phyloP scores from a whole-genome alignment of 805 yeast genomes.

The Saccharomyces cerevisiae region DNA sequence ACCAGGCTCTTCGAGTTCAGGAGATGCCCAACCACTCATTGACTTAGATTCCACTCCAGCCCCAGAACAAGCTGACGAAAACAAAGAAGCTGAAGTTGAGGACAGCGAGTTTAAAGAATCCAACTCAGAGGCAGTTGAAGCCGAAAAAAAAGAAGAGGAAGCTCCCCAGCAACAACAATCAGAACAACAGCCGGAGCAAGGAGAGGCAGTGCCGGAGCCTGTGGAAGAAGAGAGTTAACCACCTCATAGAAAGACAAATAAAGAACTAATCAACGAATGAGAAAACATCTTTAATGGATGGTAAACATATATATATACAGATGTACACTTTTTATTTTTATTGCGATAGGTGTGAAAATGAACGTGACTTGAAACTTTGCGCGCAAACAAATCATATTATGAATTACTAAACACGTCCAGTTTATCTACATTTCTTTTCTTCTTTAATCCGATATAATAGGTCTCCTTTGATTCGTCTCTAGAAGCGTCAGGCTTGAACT shows the following conservation, averaged over 20 bases:
- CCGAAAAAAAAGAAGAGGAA: slow-evolving; percentile 11
- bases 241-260: slow-evolving; percentile 7
- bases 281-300: slow-evolving; percentile 4
- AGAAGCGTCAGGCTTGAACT: slow-evolving; percentile 77
- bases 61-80: slow-evolving; percentile 13
- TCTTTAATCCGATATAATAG: slow-evolving; percentile 64
- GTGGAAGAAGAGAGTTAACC: slow-evolving; percentile 11
- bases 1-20: slow-evolving; percentile 17
- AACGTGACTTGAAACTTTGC: neutral
- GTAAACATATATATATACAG: slow-evolving; percentile 4
- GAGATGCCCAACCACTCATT: slow-evolving; percentile 30
- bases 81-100: slow-evolving; percentile 20
- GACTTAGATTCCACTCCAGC: slow-evolving; percentile 33
- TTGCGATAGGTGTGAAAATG: neutral
- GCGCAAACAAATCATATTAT: neutral
- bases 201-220: slow-evolving; percentile 14
- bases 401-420: slow-evolving; percentile 33
- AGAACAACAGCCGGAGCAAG: slow-evolving; percentile 6
- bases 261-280: slow-evolving; percentile 7
- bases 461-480: slow-evolving; percentile 74
- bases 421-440: slow-evolving; percentile 37
- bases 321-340: neutral
- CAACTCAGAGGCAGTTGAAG: slow-evolving; percentile 10
- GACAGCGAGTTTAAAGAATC: slow-evolving; percentile 15
- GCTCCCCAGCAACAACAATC: slow-evolving; percentile 5